phyloP scores from a whole-genome alignment of 768 basidiomycete genomes.

The Kwoniella sp. region DNA sequence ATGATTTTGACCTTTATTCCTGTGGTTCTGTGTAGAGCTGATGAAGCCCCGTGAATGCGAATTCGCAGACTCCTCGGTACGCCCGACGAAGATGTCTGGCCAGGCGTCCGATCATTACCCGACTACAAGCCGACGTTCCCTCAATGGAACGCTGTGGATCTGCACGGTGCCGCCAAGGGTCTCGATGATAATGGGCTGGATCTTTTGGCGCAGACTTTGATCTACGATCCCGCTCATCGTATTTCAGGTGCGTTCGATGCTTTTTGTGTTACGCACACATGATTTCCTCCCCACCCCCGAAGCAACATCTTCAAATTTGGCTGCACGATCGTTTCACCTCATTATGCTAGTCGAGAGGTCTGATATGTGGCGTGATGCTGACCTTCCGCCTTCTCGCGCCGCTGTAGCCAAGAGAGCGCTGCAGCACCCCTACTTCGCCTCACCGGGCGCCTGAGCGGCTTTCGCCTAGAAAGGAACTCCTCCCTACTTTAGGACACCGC shows the following conservation, averaged over 20 bases:
- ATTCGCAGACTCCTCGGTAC: constrained; percentile 81
- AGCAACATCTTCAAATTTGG: neutral
- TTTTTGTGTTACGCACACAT: no score
- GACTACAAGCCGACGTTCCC: constrained; percentile 98
- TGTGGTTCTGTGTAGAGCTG: neutral
- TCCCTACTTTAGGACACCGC: neutral
- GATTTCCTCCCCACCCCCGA: neutral
- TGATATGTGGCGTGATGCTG: no score
- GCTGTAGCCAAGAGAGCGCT: constrained; percentile 65
- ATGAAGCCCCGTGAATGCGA: neutral
- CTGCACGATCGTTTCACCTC: no score
- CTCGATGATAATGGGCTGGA: constrained; percentile 80
- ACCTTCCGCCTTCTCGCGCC: neutral
- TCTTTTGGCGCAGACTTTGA: constrained; percentile 72
- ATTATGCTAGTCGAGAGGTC: no score
- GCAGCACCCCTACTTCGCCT: constrained; percentile 60
- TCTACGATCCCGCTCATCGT: constrained; percentile 86
- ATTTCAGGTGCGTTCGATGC: constrained; percentile 72
- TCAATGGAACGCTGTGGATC: constrained; percentile 81
- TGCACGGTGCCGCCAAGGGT: constrained; percentile 67
- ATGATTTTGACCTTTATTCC: neutral
- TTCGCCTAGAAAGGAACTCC: neutral
- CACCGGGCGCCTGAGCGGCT: constrained; percentile 3
- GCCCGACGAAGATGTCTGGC: constrained; percentile 88
- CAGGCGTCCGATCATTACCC: constrained; percentile 79